Base-by-base conservation (phyloP, 805 yeast species). In the Pichia pseudocactophila region DNA sequence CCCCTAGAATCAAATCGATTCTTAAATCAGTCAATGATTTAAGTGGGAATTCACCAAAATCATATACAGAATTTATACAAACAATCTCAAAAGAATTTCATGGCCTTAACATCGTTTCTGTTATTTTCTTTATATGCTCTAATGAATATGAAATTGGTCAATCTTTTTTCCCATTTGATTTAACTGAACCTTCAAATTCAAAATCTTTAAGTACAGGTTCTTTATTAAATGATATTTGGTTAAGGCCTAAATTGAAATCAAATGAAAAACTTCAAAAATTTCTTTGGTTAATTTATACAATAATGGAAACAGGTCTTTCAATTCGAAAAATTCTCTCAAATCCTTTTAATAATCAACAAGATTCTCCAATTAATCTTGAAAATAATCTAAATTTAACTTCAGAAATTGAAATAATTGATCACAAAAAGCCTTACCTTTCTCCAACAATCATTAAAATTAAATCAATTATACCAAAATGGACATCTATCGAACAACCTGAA, bases 1-100 rank as follows among this genome's bases (percentile, higher is more conserved):
- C 97, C 0, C 97, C 97, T 2, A 69, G 97, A 42, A 71, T 90
- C 48, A 90, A 90, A 58, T 81, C 94, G 0, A 90, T 90, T 17
- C 63, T 90, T 50, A 90, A 90, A 63, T 85, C 92, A 0, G 86
- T 89, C 2, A 78, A 89, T 51, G 96, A 89, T 54, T 76, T 77
- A 37, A 69, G 74, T 18, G 65, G 62, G 12, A 75, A 74, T 38
- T 74, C 77, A 26, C 69, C 68, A 19, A 59, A 65, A 41, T 62
- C 64, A 9, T 62, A 69, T 31, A 71, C 69, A 32, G 81, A 73
- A 27, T 65, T 82, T 41, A 44, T 59, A 10, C 18, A 37, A 3
- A 51, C 52, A 8, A 40, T 53, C 35, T 50, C 47, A 18, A 47
- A 44, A 22, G 46, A 43, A 12, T 47, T 27, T 34, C 28, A 27